A percentile compares a stretch with the other conserved stretches of the same genome.
These are phyloP conservation scores for Physaria fendleri DNA, from an alignment of 345 rosid species.

Conservation along the genomic window DNA sequence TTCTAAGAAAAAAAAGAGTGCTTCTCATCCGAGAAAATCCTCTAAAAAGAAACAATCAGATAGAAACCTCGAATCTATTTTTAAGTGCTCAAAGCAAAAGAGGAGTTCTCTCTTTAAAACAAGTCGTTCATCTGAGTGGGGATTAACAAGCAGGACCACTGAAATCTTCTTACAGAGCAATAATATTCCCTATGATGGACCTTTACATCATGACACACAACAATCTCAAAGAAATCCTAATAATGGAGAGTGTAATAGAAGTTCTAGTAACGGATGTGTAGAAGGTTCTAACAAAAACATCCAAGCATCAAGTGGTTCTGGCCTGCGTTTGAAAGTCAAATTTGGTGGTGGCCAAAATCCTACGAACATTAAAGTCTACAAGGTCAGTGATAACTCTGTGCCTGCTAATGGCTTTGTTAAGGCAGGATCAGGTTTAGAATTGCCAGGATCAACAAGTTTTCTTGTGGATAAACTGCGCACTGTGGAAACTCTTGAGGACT, in stretches of 20 bases:
- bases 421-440: slow-evolving; percentile 26
- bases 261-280: slow-evolving; percentile 23
- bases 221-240: slow-evolving; percentile 35
- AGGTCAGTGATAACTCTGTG: slow-evolving; percentile 33
- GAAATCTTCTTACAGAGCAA: slow-evolving; percentile 37
- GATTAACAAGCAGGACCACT: slow-evolving; percentile 42
- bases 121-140: slow-evolving; percentile 73
- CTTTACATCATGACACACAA: slow-evolving; percentile 28
- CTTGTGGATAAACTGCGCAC: slow-evolving; percentile 32
- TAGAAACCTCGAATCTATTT: slow-evolving; percentile 31
- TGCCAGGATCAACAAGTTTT: slow-evolving; percentile 22
- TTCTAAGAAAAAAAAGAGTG: slow-evolving; percentile 37
- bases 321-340: slow-evolving; percentile 77
- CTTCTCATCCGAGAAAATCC: slow-evolving; percentile 35
- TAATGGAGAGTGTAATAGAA: slow-evolving; percentile 30
- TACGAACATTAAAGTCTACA: slow-evolving; percentile 32
- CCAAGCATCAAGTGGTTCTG: slow-evolving; percentile 34
- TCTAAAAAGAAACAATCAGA: slow-evolving; percentile 31
- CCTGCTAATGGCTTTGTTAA: slow-evolving; percentile 28
- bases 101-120: slow-evolving; percentile 62
- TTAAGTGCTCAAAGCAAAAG: slow-evolving; percentile 50
- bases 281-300: slow-evolving; percentile 33
- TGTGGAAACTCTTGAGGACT: slow-evolving; percentile 26
- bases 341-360: slow-evolving; percentile 48
- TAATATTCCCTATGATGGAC: slow-evolving; percentile 35